Evolutionary conservation across 352 stramenopile species (phyloP), one percentile per base, ranked within the genome.

Genomic region (Phytophthora quininea): DNA sequence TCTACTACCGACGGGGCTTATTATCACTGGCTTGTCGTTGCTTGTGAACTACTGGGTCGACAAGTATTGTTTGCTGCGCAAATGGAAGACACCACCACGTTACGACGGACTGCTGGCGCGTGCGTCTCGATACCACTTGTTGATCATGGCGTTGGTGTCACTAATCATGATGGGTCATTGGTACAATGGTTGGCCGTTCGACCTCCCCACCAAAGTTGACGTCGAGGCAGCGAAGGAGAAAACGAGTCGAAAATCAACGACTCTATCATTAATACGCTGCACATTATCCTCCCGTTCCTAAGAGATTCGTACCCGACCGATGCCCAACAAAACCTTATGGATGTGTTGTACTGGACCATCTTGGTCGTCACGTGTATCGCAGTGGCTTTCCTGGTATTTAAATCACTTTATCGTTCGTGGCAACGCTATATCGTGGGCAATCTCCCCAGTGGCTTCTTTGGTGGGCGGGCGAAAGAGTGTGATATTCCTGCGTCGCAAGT

Each of bases 21-120:
- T 87, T 10, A 86, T 94, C 61, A 89, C 83, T 33, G 64, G 79
- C 6, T 54, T 91, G 35, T 88, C 81, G 30, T 58, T 94, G 35
- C 73, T 92, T 3, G 74, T 94, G 10, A 92, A 90, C 57, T 94
- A 91, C 69, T 92, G 84, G 84, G 82, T 93, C 38, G 85, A 92
- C 73, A 94, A 94, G 67, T 94, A 88, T 58, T 94, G 86, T 46
- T 57, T 94, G 46, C 66, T 93, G 53, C 84, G 81, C 56, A 84
- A 83, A 57, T 95, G 81, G 89, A 91, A 87, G 63, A 83, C 77
- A 8, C 83, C 73, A 9, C 86, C 84, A 5, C 68, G 74, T 43
- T 90, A 85, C 64, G 77, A 91, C 63, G 85, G 80, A 4, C 61
- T 88, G 19, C 58, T 93, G n/a, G 82, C 86, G 6, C 69, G 75